Percentiles rank a stretch among this genome's conserved stretches.
Evolutionary conservation across 257 asterid genomes (phyloP).

Genomic region (Scutellaria baicalensis): DNA sequence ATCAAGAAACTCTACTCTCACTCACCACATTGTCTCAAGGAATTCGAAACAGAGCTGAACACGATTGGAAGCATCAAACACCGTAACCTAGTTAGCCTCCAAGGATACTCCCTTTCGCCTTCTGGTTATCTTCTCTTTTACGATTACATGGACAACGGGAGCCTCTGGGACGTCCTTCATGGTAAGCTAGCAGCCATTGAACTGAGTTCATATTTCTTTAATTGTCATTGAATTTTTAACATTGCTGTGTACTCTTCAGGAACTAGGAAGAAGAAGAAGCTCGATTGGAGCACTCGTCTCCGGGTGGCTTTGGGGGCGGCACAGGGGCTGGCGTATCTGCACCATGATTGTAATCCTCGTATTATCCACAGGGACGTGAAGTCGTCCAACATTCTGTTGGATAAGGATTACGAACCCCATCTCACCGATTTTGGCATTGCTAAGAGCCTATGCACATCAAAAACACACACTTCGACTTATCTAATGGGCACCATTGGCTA

Average conservation of each 20-base stretch:
- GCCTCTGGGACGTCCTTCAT: constrained; percentile 92
- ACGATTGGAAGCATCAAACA: constrained; percentile 93
- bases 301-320: constrained; percentile 75
- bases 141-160: constrained; percentile 96
- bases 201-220: too few species aligned
- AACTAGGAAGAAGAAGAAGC: constrained; percentile 56
- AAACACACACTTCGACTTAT: constrained; percentile 74
- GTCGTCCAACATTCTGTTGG: constrained; percentile 79
- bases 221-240: too few species aligned
- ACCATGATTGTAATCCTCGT: constrained; percentile 87
- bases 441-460: constrained; percentile 66
- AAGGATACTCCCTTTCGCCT: constrained; percentile 85
- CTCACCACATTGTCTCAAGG: constrained; percentile 69
- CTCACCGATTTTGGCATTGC: constrained; percentile 95
- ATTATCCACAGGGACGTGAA: constrained; percentile 88
- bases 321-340: constrained; percentile 86
- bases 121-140: constrained; percentile 80
- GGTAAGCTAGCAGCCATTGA: constrained; percentile 31
- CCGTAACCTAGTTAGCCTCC: constrained; percentile 86
- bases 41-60: constrained; percentile 84
- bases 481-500: constrained; percentile 95
- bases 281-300: constrained; percentile 75
- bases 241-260: constrained; percentile 30
- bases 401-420: constrained; percentile 70
- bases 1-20: constrained; percentile 80